phyloP scores from a whole-genome alignment of 306 rosid genomes.

The Boehmeria nivea region DNA sequence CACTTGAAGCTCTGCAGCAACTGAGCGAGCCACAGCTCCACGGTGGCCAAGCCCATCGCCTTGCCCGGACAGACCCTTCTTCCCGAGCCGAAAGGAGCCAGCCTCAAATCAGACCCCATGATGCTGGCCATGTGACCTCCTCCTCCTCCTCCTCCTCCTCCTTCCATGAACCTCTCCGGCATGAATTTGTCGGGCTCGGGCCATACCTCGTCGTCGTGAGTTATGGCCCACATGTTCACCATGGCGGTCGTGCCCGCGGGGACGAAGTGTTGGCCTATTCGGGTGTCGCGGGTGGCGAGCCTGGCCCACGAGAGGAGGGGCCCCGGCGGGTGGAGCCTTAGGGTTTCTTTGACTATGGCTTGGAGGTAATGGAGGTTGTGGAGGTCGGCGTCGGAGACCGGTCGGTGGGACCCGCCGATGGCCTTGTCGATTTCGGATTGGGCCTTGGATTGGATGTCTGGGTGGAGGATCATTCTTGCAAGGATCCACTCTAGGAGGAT shows the following conservation, averaged over 20 bases:
- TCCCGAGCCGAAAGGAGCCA: conserved; percentile 80
- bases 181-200: conserved; percentile 30
- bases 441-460: conserved; percentile 56
- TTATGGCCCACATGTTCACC: conserved; percentile 86
- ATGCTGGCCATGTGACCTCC: no score
- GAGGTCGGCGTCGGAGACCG: conserved; percentile 45
- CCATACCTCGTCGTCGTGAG: conserved; percentile 55
- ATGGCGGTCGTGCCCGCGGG: conserved; percentile 73
- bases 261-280: conserved; percentile 33
- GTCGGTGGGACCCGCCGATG: conserved; percentile 6
- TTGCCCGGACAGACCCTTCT: conserved; percentile 80
- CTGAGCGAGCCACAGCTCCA: conserved; percentile 69
- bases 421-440: conserved; percentile 45
- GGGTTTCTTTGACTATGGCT: no score
- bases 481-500: conserved; percentile 76
- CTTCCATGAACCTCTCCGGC: conserved; percentile 49
- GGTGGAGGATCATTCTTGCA: conserved; percentile 86
- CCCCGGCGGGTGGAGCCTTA: conserved; percentile 77
- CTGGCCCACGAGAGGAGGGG: conserved; percentile 88
- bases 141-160: conserved; percentile 20
- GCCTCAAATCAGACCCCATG: conserved; percentile 60
- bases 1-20: conserved; percentile 55
- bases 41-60: conserved; percentile 70
- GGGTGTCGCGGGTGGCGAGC: conserved; percentile 53
- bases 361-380: conserved; percentile 50